phyloP scores from a whole-genome alignment of 2,329 filamentous ascomycete genomes.

The Malbranchea zuffiana region DNA sequence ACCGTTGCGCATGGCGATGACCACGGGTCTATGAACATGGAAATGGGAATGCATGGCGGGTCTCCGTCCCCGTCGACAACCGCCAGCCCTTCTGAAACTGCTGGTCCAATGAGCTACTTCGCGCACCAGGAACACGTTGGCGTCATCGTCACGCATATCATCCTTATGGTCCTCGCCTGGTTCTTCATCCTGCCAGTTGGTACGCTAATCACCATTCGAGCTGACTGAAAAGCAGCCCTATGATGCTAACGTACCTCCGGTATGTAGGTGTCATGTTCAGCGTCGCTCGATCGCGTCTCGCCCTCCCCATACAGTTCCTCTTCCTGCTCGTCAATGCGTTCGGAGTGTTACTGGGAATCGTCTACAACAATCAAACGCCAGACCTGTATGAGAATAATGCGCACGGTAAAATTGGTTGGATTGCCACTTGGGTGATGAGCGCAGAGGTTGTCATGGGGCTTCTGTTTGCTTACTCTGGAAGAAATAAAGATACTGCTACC shows the following conservation, averaged over 20 bases:
- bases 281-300: slow-evolving; percentile 64
- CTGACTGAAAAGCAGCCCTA: too few species aligned
- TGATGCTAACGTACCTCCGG: slow-evolving; percentile 10
- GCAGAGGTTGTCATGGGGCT: slow-evolving; percentile 61
- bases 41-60: slow-evolving; percentile 23
- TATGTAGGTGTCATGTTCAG: slow-evolving; percentile 70
- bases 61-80: slow-evolving; percentile 14
- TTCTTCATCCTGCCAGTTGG: slow-evolving; percentile 60
- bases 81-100: slow-evolving; percentile 20
- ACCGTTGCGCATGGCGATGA: slow-evolving; percentile 26
- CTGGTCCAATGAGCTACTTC: slow-evolving; percentile 33
- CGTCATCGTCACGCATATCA: slow-evolving; percentile 57
- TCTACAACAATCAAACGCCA: slow-evolving; percentile 72
- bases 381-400: slow-evolving; percentile 78
- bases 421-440: slow-evolving; percentile 59
- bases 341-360: slow-evolving; percentile 52
- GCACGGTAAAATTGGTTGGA: slow-evolving; percentile 84
- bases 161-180: slow-evolving; percentile 61
- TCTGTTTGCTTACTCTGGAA: slow-evolving; percentile 49
- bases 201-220: slow-evolving; percentile 34
- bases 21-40: slow-evolving; percentile 24
- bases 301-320: slow-evolving; percentile 55
- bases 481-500: slow-evolving; percentile 23
- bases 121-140: slow-evolving; percentile 31
- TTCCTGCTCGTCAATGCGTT: slow-evolving; percentile 55